phyloP scores from a whole-genome alignment of 306 rosid genomes.

The Carpinus fangiana region DNA sequence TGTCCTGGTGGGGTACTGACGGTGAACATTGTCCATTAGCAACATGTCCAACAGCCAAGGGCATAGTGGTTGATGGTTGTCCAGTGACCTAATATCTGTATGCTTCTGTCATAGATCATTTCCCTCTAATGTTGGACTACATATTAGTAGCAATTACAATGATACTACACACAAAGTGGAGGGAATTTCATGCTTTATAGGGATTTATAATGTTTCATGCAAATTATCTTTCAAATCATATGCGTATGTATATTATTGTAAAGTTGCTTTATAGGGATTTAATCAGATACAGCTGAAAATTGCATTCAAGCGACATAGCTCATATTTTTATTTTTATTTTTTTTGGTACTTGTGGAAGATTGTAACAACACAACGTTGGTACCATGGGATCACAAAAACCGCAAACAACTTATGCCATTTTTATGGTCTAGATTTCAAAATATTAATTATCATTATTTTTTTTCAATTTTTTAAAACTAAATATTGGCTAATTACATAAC shows the following conservation, averaged over 20 bases:
- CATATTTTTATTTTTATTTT: too few relatives aligned
- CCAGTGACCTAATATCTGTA: slow-evolving; percentile 34
- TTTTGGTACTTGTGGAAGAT: not conserved
- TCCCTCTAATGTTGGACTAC: not conserved
- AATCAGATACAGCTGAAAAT: not conserved
- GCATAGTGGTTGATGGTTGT: slow-evolving; percentile 48
- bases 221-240: not conserved
- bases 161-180: slow-evolving; percentile 13
- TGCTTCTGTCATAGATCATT: slow-evolving; percentile 1
- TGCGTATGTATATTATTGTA: not conserved
- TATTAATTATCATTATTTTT: too few relatives aligned
- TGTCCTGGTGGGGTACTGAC: slow-evolving; percentile 68
- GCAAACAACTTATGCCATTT: too few relatives aligned
- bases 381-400: too few relatives aligned
- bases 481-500: too few relatives aligned
- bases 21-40: slow-evolving; percentile 82
- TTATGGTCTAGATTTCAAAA: too few relatives aligned
- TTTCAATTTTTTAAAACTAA: too few relatives aligned
- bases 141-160: slow-evolving; percentile 3
- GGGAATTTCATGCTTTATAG: not conserved
- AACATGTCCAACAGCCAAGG: slow-evolving; percentile 73
- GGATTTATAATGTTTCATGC: not conserved
- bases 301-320: not conserved
- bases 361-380: too few relatives aligned
- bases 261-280: not conserved